Conservation (phyloP, 805 yeast species). For the Wickerhamiella sergipiensis region DNA sequence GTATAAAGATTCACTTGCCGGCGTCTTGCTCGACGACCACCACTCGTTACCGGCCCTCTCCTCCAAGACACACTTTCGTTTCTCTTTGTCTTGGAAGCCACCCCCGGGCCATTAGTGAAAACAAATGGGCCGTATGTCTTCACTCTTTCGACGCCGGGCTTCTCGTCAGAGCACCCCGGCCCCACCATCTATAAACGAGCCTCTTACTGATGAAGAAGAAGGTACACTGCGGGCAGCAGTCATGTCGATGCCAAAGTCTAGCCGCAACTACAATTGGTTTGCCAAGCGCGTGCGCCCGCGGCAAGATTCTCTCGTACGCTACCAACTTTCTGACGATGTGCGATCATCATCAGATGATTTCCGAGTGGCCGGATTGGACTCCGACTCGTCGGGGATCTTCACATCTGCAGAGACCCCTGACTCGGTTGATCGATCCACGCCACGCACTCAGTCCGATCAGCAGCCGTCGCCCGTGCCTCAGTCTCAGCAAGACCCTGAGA, state of each 20-base stretch:
- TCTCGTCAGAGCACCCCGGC: background rate
- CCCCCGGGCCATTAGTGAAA: background rate
- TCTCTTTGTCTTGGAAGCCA: background rate
- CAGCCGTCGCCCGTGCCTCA: background rate
- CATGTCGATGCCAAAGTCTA: background rate
- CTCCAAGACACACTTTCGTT: background rate
- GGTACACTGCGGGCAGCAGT: background rate
- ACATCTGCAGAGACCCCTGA: background rate
- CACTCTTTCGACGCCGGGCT: background rate
- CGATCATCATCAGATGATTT: background rate
- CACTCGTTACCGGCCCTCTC: background rate
- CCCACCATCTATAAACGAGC: background rate
- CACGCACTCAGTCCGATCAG: background rate
- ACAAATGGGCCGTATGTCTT: background rate
- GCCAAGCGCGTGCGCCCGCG: background rate
- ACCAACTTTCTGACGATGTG: background rate
- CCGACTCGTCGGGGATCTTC: background rate
- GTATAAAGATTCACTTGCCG: background rate
- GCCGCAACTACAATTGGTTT: background rate
- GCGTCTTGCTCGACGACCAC: background rate
- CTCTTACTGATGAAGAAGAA: slow-evolving; percentile 3
- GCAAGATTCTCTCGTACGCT: background rate
- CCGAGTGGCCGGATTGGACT: background rate
- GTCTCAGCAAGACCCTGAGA: background rate
- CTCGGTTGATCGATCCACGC: background rate